These are phyloP conservation scores for Mortierella sp. DNA, from an alignment of 371 early-diverging fungal species.

Conservation along the genomic window DNA sequence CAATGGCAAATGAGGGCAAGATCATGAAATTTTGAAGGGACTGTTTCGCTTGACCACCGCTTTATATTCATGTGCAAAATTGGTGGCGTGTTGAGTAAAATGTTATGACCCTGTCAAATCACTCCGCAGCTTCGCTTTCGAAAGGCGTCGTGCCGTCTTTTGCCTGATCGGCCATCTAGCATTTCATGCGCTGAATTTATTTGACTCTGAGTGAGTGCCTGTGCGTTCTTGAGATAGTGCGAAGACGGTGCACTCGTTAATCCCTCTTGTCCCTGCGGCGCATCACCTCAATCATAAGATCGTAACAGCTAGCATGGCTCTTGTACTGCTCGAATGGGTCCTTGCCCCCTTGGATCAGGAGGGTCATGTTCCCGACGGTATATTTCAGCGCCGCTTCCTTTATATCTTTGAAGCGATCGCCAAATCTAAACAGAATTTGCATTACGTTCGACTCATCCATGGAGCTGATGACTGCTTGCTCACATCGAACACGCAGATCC, in stretches of 20 bases:
- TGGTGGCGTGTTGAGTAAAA: not conserved
- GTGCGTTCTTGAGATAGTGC: too few relatives aligned
- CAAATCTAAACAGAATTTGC: not conserved
- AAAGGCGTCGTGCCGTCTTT: too few relatives aligned
- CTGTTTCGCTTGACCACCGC: not conserved
- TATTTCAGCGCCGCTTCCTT: not conserved
- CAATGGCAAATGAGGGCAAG: not conserved
- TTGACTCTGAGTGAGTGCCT: too few relatives aligned
- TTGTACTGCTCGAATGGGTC: not conserved
- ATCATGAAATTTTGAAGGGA: not conserved
- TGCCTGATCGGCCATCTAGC: too few relatives aligned
- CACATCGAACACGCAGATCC: not conserved
- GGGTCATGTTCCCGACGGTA: not conserved
- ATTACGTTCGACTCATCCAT: not conserved
- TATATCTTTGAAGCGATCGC: not conserved
- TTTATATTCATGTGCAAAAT: not conserved
- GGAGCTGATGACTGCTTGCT: not conserved
- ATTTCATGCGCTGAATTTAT: too few relatives aligned
- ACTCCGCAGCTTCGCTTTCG: not conserved
- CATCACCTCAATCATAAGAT: conserved; percentile 4
- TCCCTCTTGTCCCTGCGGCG: not conserved
- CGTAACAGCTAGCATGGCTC: not conserved
- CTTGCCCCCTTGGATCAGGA: not conserved
- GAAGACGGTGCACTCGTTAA: too few relatives aligned
- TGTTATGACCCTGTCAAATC: not conserved